Conservation (phyloP, 176 grass and related monocot genomes). For the Calamus simplicifolius region DNA sequence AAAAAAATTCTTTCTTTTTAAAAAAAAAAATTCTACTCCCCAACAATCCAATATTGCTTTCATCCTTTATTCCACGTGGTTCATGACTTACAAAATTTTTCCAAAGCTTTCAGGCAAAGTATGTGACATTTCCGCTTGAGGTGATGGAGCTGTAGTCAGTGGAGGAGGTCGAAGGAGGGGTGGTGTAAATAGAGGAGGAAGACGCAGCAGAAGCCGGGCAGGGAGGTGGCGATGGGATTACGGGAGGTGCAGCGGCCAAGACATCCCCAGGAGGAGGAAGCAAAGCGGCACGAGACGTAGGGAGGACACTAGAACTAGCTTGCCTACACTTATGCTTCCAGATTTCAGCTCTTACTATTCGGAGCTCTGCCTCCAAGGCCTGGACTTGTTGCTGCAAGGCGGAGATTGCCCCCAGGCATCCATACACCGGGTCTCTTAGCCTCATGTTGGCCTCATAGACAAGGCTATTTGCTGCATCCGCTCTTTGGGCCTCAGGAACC, state of each 20-base stretch:
- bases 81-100: too few relatives aligned
- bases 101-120: slow-evolving; percentile 45
- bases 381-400: slow-evolving; percentile 70
- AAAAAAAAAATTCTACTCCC: too few relatives aligned
- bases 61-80: too few relatives aligned
- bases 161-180: slow-evolving; percentile 10
- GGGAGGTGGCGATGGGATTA: background rate
- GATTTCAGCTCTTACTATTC: slow-evolving; percentile 62
- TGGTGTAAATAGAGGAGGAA: slow-evolving; percentile 27
- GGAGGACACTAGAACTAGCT: slow-evolving; percentile 1
- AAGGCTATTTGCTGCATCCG: slow-evolving; percentile 82
- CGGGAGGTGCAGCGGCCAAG: slow-evolving; percentile 10
- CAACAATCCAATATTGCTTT: too few relatives aligned
- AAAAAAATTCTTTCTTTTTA: too few relatives aligned
- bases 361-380: slow-evolving; percentile 70
- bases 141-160: slow-evolving; percentile 48
- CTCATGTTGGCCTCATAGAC: slow-evolving; percentile 91
- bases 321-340: slow-evolving; percentile 72
- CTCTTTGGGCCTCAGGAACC: slow-evolving; percentile 65
- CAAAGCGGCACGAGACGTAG: background rate
- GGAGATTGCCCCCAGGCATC: slow-evolving; percentile 85
- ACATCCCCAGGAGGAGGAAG: slow-evolving; percentile 4
- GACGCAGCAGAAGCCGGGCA: slow-evolving; percentile 7
- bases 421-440: slow-evolving; percentile 74
- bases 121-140: slow-evolving; percentile 60